Percentiles rank a stretch among this genome's conserved stretches.
These are phyloP conservation scores for Boletus pseudo-olivaceus DNA, from an alignment of 768 basidiomycete species.

Conservation along the genomic window DNA sequence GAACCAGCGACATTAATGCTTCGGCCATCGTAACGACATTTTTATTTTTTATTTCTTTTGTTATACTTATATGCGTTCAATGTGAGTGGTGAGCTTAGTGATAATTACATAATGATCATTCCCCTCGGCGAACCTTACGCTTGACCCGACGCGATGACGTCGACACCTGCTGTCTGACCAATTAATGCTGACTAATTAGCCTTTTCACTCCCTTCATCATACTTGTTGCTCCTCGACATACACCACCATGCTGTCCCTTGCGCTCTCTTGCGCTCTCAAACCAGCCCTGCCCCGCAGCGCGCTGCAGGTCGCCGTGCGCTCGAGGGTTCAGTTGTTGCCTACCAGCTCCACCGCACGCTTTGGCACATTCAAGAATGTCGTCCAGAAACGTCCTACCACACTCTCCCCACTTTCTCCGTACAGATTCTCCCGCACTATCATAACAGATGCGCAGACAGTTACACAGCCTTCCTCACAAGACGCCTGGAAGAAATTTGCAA, in stretches of 20 bases:
- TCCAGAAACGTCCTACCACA: conserved; percentile 28
- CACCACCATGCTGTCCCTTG: conserved; percentile 18
- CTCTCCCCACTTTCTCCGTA: conserved; percentile 22
- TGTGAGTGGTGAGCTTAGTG: too few relatives aligned
- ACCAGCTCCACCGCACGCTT: conserved; percentile 18
- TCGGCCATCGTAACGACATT: conserved; percentile 3
- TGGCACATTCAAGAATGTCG: conserved; percentile 19
- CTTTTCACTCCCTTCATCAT: neutral
- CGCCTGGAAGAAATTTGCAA: conserved; percentile 47
- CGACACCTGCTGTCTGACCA: neutral
- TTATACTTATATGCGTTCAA: too few relatives aligned
- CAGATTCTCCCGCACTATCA: conserved; percentile 42
- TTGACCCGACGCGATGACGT: conserved; percentile 12
- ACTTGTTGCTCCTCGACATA: neutral
- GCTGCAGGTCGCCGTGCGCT: conserved; percentile 20
- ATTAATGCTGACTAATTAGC: conserved; percentile 13
- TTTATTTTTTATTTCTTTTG: conserved; percentile 8
- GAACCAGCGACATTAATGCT: conserved; percentile 45
- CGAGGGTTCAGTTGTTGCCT: conserved; percentile 19
- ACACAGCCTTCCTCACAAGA: conserved; percentile 38
- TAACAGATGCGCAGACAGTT: conserved; percentile 43
- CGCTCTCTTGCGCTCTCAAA: neutral
- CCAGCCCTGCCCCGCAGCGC: conserved; percentile 19
- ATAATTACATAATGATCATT: too few relatives aligned
- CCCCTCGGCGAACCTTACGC: too few relatives aligned